phyloP scores from a whole-genome alignment of 805 yeast species.

The Spathaspora hagerdaliae region DNA sequence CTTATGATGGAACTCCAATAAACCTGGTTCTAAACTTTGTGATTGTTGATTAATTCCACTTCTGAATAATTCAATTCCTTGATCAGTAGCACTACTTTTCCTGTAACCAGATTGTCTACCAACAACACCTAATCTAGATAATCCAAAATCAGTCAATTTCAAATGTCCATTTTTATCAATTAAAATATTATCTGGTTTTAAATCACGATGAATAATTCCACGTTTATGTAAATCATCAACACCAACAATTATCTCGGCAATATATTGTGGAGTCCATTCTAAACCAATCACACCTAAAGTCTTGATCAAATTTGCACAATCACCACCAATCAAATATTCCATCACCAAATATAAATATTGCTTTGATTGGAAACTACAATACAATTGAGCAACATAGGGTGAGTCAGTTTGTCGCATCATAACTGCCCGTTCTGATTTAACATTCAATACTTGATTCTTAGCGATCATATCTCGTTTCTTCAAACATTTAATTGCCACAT shows the following conservation, averaged over 20 bases:
- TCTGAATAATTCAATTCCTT: constrained; percentile 38
- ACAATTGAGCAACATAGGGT: constrained; percentile 87
- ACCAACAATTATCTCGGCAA: constrained; percentile 88
- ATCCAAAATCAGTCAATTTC: constrained; percentile 92
- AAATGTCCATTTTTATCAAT: constrained; percentile 86
- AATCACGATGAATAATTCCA: constrained; percentile 91
- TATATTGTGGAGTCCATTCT: constrained; percentile 79
- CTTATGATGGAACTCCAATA: constrained; percentile 23
- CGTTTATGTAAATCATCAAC: constrained; percentile 83
- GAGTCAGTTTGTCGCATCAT: constrained; percentile 95
- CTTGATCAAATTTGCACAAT: constrained; percentile 80
- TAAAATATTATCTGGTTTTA: constrained; percentile 90
- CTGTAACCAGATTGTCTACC: constrained; percentile 63
- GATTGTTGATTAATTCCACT: constrained; percentile 8
- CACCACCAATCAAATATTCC: constrained; percentile 97
- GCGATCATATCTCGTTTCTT: constrained; percentile 95
- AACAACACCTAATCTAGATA: constrained; percentile 83
- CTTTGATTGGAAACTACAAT: constrained; percentile 82
- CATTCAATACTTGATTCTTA: constrained; percentile 92
- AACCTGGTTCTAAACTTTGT: constrained; percentile 18
- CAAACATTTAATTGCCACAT: constrained; percentile 89
- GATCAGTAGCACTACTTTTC: constrained; percentile 40
- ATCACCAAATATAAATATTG: constrained; percentile 87
- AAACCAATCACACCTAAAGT: constrained; percentile 80
- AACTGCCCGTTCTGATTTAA: constrained; percentile 93